Percentiles rank a stretch among this genome's conserved stretches.
phyloP scores from a whole-genome alignment of 805 yeast genomes.

The Kodamaea sagamina region DNA sequence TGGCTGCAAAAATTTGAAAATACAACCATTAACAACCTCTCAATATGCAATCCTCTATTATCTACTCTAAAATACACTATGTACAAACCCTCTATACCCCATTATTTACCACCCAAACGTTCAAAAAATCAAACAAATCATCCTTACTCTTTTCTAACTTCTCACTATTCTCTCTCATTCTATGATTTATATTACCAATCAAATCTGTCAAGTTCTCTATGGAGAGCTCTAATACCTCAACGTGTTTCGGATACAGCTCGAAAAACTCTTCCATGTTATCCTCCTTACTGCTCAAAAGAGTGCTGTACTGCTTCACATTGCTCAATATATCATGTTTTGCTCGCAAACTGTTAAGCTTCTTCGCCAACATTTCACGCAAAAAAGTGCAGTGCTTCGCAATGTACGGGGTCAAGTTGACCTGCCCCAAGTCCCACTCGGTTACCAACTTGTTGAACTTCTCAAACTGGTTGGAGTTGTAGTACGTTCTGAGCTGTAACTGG shows the following conservation, averaged over 20 bases:
- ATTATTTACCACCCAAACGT: conserved; percentile 25
- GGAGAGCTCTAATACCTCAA: conserved; percentile 8
- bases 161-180: conserved; percentile 33
- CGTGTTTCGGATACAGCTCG: conserved; percentile 7
- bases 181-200: conserved; percentile 36
- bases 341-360: conserved; percentile 17
- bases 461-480: conserved; percentile 22
- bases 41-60: too few species aligned
- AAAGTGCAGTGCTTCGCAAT: conserved; percentile 33
- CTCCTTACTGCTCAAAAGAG: background rate
- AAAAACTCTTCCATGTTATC: background rate
- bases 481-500: conserved; percentile 27
- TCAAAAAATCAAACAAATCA: conserved; percentile 27
- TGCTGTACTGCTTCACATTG: background rate
- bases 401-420: conserved; percentile 34
- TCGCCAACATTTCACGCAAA: conserved; percentile 29
- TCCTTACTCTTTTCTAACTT: conserved; percentile 25
- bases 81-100: background rate
- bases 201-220: conserved; percentile 10
- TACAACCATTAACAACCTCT: too few species aligned
- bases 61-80: too few species aligned
- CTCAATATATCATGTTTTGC: conserved; percentile 7
- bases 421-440: conserved; percentile 34
- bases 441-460: conserved; percentile 21
- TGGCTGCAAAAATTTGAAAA: too few species aligned